Conservation (phyloP, 2,329 filamentous ascomycete species). For the Cordyceps sp. region DNA sequence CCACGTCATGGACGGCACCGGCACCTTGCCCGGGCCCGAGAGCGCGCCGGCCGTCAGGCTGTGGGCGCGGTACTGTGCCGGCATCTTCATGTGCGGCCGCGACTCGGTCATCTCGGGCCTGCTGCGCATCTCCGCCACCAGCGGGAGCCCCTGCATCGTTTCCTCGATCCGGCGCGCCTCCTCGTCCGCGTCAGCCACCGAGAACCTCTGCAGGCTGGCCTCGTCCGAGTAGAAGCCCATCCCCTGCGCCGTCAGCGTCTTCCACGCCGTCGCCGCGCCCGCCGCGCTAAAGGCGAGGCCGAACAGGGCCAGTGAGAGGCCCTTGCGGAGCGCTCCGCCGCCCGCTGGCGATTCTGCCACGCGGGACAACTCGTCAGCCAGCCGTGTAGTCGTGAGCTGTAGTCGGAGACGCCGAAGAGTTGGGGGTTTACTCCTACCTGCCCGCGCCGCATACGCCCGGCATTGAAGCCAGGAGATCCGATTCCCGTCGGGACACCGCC, state of each 20-base stretch:
- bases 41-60: conserved; percentile 75
- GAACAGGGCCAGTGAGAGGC: conserved; percentile 10
- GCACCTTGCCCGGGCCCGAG: conserved; percentile 56
- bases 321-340: conserved; percentile 7
- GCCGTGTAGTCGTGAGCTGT: no score
- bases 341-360: no score
- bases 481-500: no score
- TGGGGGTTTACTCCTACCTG: no score
- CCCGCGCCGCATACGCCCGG: no score
- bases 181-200: conserved; percentile 29
- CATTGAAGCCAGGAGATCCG: no score
- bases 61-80: conserved; percentile 47
- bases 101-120: conserved; percentile 55
- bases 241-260: conserved; percentile 16
- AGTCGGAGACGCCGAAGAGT: no score
- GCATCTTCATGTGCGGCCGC: conserved; percentile 78
- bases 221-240: conserved; percentile 37
- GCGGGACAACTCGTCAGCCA: no score
- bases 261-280: conserved; percentile 19
- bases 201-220: conserved; percentile 54
- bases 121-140: conserved; percentile 51
- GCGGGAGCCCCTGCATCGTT: conserved; percentile 57
- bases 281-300: conserved; percentile 13
- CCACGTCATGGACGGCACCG: conserved; percentile 69
- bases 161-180: conserved; percentile 46